Evolutionary conservation across 106 monocot species (phyloP).

Genomic region (Apostasia shenzhenica): DNA sequence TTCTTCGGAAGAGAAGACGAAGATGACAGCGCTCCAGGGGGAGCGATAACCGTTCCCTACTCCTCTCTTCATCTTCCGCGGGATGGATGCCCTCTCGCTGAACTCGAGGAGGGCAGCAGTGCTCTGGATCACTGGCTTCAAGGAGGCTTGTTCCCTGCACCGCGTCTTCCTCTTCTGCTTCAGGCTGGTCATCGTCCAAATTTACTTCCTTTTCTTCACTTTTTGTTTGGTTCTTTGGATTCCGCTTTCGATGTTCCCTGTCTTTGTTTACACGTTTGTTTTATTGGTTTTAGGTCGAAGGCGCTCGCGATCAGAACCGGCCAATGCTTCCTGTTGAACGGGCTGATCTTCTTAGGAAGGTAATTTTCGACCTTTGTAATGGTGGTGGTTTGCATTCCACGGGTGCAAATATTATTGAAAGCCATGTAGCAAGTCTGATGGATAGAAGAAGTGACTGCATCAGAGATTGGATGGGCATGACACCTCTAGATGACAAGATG

Average conservation of each 20-base stretch:
- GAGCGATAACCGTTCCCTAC: no score
- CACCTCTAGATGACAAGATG: no score
- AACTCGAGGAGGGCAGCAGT: constrained; percentile 30
- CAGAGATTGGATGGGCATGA: no score
- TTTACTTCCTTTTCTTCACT: neutral
- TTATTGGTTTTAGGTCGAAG: constrained; percentile 54
- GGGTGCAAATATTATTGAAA: no score
- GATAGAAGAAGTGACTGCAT: no score
- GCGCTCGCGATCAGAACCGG: constrained; percentile 54
- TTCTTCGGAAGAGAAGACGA: no score
- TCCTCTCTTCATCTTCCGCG: neutral
- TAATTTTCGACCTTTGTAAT: constrained; percentile 8
- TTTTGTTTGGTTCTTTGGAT: neutral
- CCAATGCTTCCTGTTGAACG: constrained; percentile 95
- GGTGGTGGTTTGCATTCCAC: neutral
- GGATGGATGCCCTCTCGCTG: constrained; percentile 34
- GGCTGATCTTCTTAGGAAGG: constrained; percentile 93
- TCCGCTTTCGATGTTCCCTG: neutral
- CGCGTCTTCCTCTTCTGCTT: constrained; percentile 58
- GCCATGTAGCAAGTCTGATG: neutral
- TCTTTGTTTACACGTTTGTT: neutral
- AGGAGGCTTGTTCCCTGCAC: constrained; percentile 83
- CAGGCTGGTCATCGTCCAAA: constrained; percentile 24
- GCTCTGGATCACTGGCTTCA: constrained; percentile 86
- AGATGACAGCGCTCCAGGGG: no score